Base-by-base conservation (phyloP, 148 eudicot genomes). In the Amaranthus palmeri region DNA sequence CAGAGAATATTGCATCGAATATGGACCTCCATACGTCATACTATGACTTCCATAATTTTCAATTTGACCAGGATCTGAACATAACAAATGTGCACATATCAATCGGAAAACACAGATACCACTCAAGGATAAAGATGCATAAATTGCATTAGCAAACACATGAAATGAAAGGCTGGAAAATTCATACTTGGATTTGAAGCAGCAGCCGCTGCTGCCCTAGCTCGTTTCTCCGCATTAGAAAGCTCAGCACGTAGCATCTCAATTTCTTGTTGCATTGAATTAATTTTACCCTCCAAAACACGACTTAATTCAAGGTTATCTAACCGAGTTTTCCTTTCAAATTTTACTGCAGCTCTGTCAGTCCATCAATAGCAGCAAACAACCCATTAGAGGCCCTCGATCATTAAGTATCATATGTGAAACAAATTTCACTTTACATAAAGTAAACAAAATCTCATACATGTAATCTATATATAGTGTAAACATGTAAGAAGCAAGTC, bases 191-290 rank as follows among this genome's bases (percentile, higher is more conserved):
- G 86, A 79, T 75, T 73, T 17, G 88, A 80, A 69, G 84, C 84
- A 4, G 87, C 82, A 46, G 81, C 85, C 0, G 86, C 82, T 0
- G 88, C 87, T 13, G 87, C 91, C 79, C 82, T 85, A 5, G 87
- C 92, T 68, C 87, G 84, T 80, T 90, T 87, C 84, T 87, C 84
- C 1, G 96, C 93, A 81, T 88, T 74, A 52, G 82, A 84, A 75
- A 88, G 88, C 79, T 92, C 90, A 46, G 83, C 81, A 6, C 76
- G 82, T 36, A 93, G 79, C 70, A 78, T 86, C 51, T 85, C 81
- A 41, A 91, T 84, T 63, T 93, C 96, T 54, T 67, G 81, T 61
- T 80, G 80, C 83, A 85, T 56, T 6, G 88, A 74, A 0, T 66
- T 48, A 78, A 81, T 81, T 58, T 79, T 66, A 55, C 77, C 81